Evolutionary conservation across 306 rosid genomes (phyloP).

Genomic region (Alnus rubra): DNA sequence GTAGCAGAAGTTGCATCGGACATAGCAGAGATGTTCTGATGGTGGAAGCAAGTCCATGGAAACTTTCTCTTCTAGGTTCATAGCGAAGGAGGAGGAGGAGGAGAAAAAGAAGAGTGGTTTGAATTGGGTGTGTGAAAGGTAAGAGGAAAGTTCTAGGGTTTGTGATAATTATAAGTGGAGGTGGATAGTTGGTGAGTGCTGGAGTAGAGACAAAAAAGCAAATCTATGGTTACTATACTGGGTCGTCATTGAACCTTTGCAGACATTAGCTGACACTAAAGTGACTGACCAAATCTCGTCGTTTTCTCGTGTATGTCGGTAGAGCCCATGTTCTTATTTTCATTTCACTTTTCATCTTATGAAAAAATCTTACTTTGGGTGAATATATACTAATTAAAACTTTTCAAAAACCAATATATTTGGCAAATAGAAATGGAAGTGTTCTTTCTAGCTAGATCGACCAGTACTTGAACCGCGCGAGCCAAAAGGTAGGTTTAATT

Average conservation of each 20-base stretch:
- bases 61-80: conserved; percentile 71
- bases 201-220: conserved; percentile 47
- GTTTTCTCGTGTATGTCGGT: conserved; percentile 9
- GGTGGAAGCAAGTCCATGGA: conserved; percentile 72
- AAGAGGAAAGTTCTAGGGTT: conserved; percentile 38
- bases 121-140: background rate
- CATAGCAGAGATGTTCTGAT: conserved; percentile 90
- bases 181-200: background rate
- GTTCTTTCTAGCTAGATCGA: too few species aligned
- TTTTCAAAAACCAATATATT: background rate
- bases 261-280: conserved; percentile 43
- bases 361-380: background rate
- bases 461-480: too few species aligned
- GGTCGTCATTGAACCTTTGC: conserved; percentile 41
- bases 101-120: conserved; percentile 9
- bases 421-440: background rate
- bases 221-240: conserved; percentile 37
- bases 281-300: conserved; percentile 15
- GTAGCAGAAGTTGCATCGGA: conserved; percentile 96
- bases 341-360: background rate
- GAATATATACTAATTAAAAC: background rate
- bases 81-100: conserved; percentile 27
- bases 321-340: background rate
- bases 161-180: conserved; percentile 17
- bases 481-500: background rate